Conservation (phyloP, 495 filamentous ascomycete species). For the Oleoguttula mirabilis region DNA sequence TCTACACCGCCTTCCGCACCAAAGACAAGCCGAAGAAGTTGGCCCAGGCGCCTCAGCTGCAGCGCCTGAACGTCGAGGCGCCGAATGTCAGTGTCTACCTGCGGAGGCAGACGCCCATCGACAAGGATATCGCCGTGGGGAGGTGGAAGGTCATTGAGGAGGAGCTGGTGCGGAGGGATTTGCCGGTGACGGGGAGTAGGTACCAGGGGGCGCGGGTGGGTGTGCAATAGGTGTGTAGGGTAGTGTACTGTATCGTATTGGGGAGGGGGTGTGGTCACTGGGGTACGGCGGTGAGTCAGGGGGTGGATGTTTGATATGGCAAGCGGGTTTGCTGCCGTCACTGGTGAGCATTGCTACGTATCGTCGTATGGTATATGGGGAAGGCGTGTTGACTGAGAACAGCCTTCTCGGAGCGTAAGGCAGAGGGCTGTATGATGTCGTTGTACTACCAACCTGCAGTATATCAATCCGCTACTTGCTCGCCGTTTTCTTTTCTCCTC, state of each 20-base stretch:
- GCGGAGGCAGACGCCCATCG: constrained; percentile 48
- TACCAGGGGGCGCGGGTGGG: background rate
- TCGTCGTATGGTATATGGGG: too few relatives aligned
- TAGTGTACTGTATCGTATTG: too few relatives aligned
- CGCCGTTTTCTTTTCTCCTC: too few relatives aligned
- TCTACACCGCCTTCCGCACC: constrained; percentile 42
- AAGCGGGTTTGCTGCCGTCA: too few relatives aligned
- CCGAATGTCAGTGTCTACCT: constrained; percentile 58
- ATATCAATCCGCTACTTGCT: too few relatives aligned
- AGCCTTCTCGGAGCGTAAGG: too few relatives aligned
- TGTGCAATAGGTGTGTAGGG: constrained; percentile 1
- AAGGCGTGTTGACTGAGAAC: too few relatives aligned
- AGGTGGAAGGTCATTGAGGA: constrained; percentile 74
- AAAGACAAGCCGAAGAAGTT: constrained; percentile 51
- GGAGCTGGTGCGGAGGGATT: constrained; percentile 51
- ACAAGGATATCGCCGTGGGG: constrained; percentile 64
- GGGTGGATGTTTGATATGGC: too few relatives aligned
- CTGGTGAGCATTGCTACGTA: too few relatives aligned
- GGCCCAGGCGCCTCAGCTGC: constrained; percentile 28
- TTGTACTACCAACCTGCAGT: too few relatives aligned
- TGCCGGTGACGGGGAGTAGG: constrained; percentile 23
- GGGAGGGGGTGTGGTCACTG: background rate
- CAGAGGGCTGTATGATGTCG: too few relatives aligned
- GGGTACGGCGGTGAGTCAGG: constrained; percentile 4
- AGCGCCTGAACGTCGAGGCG: constrained; percentile 36